Conservation (phyloP, 805 yeast species). For the Saturnispora kantuleensis region DNA sequence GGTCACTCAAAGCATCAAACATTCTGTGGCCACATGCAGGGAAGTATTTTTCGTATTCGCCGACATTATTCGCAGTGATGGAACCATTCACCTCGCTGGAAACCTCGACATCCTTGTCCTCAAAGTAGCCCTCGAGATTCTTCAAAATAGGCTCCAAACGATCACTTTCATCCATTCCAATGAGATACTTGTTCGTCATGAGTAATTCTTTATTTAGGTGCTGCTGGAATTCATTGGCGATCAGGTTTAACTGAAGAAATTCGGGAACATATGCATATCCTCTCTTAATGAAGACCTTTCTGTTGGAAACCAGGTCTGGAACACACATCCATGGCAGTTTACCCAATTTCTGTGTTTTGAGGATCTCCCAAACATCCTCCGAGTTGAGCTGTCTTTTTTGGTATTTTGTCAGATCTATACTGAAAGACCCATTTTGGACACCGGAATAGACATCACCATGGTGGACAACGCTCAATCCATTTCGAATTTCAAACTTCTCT, state of each 20-base stretch:
- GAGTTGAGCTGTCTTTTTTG: constrained; percentile 30
- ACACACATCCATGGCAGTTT: constrained; percentile 85
- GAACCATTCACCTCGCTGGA: constrained; percentile 9
- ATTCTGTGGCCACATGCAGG: constrained; percentile 65
- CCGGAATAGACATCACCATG: constrained; percentile 32
- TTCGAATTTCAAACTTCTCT: constrained; percentile 45
- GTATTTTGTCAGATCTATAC: constrained; percentile 12
- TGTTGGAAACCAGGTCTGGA: constrained; percentile 61
- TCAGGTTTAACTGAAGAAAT: constrained; percentile 60
- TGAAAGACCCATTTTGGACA: constrained; percentile 23
- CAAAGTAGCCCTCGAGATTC: constrained; percentile 67
- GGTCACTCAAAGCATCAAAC: constrained; percentile 46
- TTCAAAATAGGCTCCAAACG: constrained; percentile 75
- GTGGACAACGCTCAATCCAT: constrained; percentile 47
- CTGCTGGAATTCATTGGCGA: constrained; percentile 58
- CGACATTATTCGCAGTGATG: constrained; percentile 54
- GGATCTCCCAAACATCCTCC: constrained; percentile 43
- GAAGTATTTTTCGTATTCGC: constrained; percentile 49
- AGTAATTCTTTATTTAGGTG: constrained; percentile 43
- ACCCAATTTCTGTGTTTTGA: constrained; percentile 57
- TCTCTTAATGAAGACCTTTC: constrained; percentile 52
- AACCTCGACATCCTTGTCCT: constrained; percentile 37
- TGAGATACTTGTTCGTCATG: constrained; percentile 65
- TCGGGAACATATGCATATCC: constrained; percentile 86
- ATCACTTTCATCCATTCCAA: constrained; percentile 86